Evolutionary conservation across 257 asterid species (phyloP).

Genomic region (Mitragyna speciosa): DNA sequence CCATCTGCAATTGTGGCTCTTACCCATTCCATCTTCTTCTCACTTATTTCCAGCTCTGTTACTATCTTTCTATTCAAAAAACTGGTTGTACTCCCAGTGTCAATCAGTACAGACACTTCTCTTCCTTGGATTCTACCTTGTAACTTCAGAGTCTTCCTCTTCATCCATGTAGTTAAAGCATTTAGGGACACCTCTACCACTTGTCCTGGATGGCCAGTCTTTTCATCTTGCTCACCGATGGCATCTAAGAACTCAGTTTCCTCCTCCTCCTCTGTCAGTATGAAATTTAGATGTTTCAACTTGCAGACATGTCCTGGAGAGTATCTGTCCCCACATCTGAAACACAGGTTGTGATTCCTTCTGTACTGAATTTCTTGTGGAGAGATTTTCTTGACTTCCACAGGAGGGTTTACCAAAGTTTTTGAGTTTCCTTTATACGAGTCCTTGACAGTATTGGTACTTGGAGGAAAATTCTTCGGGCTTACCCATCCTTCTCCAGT

Average conservation of each 20-base stretch:
- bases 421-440: no score
- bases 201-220: neutral
- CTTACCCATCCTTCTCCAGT: no score
- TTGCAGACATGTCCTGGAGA: neutral
- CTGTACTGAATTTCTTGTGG: neutral
- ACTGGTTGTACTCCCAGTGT: neutral
- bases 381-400: neutral
- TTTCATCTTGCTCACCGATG: neutral
- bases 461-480: no score
- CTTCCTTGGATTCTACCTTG: neutral
- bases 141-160: neutral
- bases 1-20: neutral
- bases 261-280: neutral
- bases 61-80: neutral
- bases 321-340: neutral
- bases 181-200: neutral
- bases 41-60: fast-evolving
- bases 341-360: neutral
- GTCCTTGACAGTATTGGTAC: no score
- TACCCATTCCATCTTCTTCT: neutral
- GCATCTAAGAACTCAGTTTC: neutral
- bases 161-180: neutral
- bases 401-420: no score
- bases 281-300: neutral
- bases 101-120: neutral